Evolutionary conservation across 2,329 filamentous ascomycete species (phyloP).

Genomic region (Fusarium sp.): DNA sequence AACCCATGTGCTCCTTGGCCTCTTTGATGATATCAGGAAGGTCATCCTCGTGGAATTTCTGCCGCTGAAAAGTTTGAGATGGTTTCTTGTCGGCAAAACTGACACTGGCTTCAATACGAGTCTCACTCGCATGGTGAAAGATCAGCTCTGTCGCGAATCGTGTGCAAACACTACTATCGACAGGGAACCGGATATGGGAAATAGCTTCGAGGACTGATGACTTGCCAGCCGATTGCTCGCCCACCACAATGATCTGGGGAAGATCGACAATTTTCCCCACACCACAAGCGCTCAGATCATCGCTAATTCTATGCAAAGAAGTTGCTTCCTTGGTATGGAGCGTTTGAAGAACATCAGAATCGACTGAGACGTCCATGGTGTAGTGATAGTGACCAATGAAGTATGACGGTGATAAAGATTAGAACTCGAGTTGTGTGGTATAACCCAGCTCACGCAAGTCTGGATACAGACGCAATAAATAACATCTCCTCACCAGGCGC

Average conservation of each 20-base stretch:
- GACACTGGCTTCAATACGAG: slow-evolving; percentile 58
- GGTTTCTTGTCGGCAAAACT: slow-evolving; percentile 46
- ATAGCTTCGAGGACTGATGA: slow-evolving; percentile 74
- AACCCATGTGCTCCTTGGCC: slow-evolving; percentile 63
- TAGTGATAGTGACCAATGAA: not conserved
- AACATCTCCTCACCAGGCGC: not conserved
- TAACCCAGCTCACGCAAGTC: not conserved
- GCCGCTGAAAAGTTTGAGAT: slow-evolving; percentile 46
- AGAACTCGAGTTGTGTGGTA: not conserved
- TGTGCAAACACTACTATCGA: slow-evolving; percentile 67
- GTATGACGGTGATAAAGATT: not conserved
- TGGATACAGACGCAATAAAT: not conserved
- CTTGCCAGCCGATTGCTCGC: slow-evolving; percentile 71
- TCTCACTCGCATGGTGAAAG: slow-evolving; percentile 55
- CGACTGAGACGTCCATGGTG: slow-evolving; percentile 28
- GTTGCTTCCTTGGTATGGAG: slow-evolving; percentile 58
- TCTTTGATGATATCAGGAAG: slow-evolving; percentile 62
- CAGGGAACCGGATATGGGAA: slow-evolving; percentile 68
- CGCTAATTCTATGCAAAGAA: slow-evolving; percentile 63
- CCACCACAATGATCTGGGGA: slow-evolving; percentile 68
- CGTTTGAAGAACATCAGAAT: slow-evolving; percentile 33
- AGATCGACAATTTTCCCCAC: slow-evolving; percentile 59
- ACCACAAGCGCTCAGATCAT: slow-evolving; percentile 62
- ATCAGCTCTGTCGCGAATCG: slow-evolving; percentile 71
- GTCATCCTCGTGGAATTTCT: slow-evolving; percentile 52